phyloP scores from a whole-genome alignment of 768 basidiomycete genomes.

The Naganishia friedmannii region DNA sequence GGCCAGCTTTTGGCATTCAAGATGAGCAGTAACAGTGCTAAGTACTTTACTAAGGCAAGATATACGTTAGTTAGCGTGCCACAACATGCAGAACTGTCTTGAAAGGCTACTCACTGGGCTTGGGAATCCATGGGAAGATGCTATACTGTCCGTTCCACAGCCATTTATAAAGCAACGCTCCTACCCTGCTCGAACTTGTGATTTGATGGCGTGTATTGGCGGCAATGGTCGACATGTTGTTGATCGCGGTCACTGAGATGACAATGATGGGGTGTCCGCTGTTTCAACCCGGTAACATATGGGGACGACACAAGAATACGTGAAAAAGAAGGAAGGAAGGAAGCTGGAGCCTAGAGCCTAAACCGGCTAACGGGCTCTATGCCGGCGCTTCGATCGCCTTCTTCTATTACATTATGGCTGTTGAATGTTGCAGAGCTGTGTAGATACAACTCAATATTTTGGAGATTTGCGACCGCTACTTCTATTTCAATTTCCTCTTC shows the following conservation, averaged over 20 bases:
- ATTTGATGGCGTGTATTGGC: background rate
- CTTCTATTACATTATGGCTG: no score
- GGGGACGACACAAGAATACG: background rate
- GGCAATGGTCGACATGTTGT: background rate
- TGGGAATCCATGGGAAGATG: conserved; percentile 26
- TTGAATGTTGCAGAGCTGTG: no score
- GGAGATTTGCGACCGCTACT: no score
- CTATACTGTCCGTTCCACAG: conserved; percentile 23
- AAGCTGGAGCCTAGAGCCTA: no score
- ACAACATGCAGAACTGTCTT: no score
- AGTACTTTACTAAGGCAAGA: conserved; percentile 23
- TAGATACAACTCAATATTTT: no score
- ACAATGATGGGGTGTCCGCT: conserved; percentile 3
- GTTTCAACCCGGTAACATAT: background rate
- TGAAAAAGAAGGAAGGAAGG: no score
- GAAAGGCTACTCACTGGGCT: conserved; percentile 15
- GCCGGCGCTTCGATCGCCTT: no score
- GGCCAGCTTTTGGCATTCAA: conserved; percentile 33
- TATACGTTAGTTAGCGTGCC: background rate
- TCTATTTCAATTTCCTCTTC: no score
- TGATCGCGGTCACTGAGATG: background rate
- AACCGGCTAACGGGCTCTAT: no score
- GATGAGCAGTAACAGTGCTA: conserved; percentile 26
- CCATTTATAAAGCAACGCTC: conserved; percentile 14
- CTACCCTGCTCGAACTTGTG: background rate